Evolutionary conservation across 306 rosid genomes (phyloP), one percentile per base, ranked within the genome.

Genomic region (Datisca glomerata): DNA sequence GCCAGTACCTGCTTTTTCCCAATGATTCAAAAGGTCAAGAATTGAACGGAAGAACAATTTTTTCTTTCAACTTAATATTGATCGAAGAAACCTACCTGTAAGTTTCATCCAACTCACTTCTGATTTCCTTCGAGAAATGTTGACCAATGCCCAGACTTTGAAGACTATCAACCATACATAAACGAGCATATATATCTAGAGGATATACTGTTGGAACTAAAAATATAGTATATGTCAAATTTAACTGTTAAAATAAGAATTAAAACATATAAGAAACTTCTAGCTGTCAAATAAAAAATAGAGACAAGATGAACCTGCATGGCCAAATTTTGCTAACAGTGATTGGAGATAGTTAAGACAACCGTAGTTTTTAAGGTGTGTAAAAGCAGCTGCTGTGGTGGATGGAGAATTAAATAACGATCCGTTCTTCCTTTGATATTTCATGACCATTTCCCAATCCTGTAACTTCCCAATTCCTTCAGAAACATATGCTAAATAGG

Each of bases 141-240:
- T 56, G 56, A 56, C 37, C 56, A 50, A 87, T 61, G 9, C 94
- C 89, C 83, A 87, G 60, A 38, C 64, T 79, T 51, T 83, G 78
- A 43, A 87, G 89, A 63, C 35, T 67, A 51, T 75, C 87, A 18
- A 77, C 63, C 97, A 83, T 74, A 55, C 21, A 67, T 42, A 87
- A 78, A 48, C 70, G 77, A 24, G 73, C 78, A 70, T 72, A 69
- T 24, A 58, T 65, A 41, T 83, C 83, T 40, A 79, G 63, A 48
- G 94, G 94, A 64, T 74, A 76, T 54, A 74, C 66, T 0, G 81
- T 59, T 11, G 97, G 94, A 72, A 76, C 97, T 87, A 87, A 34
- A 23, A 24, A 40, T 34, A 39, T 9, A 8, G 12, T 20, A 53
- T 13, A 23, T 32, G 15, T 16, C 9, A 3, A 31, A 51, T 2